Evolutionary conservation across 2,329 filamentous ascomycete species (phyloP).

Genomic region (Scedosporium minutisporum): DNA sequence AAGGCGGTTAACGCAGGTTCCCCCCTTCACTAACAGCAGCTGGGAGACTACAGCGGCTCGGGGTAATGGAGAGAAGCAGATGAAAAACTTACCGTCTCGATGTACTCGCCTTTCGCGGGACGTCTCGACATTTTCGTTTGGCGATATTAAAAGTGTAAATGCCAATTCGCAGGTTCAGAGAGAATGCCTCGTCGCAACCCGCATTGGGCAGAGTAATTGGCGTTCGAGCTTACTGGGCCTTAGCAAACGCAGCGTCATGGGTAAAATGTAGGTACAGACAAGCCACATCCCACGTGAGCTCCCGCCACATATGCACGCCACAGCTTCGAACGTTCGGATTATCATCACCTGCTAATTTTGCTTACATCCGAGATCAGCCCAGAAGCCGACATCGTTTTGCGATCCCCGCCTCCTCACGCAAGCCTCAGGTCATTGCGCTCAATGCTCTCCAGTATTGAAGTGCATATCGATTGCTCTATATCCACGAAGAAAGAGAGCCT

Average conservation of each 20-base stretch:
- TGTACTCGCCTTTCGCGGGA: slow-evolving; percentile 80
- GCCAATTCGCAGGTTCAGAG: background rate
- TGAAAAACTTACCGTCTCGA: slow-evolving; percentile 66
- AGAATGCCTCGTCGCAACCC: no score
- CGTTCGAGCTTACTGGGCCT: background rate
- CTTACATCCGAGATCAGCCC: background rate
- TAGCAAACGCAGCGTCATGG: background rate
- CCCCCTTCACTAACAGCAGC: background rate
- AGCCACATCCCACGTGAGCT: slow-evolving; percentile 2
- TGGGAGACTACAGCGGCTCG: background rate
- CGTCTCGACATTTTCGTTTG: slow-evolving; percentile 59
- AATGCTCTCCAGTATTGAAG: background rate
- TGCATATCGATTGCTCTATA: background rate
- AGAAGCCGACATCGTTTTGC: background rate
- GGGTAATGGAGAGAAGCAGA: background rate
- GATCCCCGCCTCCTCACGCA: background rate
- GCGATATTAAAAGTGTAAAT: slow-evolving; percentile 11
- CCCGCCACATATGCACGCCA: background rate
- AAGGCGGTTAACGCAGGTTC: slow-evolving; percentile 5
- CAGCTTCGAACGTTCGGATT: no score
- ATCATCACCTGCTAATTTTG: background rate
- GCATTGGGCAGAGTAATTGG: background rate
- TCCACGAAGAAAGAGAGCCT: no score
- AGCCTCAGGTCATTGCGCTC: background rate
- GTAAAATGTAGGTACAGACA: background rate